These are phyloP conservation scores for Cordyceps pruinosa DNA, from an alignment of 2,329 filamentous ascomycete genomes.

Conservation along the genomic window DNA sequence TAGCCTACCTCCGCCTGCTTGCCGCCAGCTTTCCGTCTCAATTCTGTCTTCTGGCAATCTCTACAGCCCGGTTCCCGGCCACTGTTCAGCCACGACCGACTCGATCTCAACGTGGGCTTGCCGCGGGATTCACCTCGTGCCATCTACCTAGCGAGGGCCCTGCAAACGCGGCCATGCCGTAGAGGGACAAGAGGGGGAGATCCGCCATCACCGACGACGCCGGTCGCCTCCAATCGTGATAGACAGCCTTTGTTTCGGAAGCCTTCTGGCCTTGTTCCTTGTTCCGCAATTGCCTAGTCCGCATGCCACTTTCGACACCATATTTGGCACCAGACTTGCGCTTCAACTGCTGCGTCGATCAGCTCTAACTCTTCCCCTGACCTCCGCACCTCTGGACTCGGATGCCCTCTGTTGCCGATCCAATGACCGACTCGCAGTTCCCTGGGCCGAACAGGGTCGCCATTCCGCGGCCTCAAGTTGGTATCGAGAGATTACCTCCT, in stretches of 20 bases:
- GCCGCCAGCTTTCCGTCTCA: not conserved
- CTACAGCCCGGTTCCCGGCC: not conserved
- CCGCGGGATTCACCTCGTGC: not conserved
- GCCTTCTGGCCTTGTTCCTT: not conserved
- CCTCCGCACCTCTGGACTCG: not conserved
- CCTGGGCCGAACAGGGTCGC: constrained; percentile 40
- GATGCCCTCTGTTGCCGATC: constrained; percentile 8
- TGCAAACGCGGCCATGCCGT: constrained; percentile 1
- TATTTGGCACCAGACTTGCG: not conserved
- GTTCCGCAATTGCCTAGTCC: not conserved
- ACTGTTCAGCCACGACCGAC: not conserved
- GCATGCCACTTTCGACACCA: not conserved
- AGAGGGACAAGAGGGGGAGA: constrained; percentile 1
- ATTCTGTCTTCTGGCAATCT: not conserved
- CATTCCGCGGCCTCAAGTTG: constrained; percentile 70
- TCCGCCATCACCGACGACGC: not conserved
- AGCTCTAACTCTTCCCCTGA: not conserved
- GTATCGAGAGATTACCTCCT: constrained; percentile 70
- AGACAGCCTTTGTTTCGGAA: not conserved
- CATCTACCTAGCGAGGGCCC: not conserved
- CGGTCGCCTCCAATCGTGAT: not conserved
- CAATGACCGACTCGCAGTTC: constrained; percentile 24
- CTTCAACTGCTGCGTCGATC: not conserved
- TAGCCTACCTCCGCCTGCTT: not conserved
- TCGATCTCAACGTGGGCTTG: not conserved